A percentile compares a stretch with the other conserved stretches of the same genome.
Evolutionary conservation across 495 filamentous ascomycete species (phyloP).

Genomic region (Podospora bellae-mahoneyi): DNA sequence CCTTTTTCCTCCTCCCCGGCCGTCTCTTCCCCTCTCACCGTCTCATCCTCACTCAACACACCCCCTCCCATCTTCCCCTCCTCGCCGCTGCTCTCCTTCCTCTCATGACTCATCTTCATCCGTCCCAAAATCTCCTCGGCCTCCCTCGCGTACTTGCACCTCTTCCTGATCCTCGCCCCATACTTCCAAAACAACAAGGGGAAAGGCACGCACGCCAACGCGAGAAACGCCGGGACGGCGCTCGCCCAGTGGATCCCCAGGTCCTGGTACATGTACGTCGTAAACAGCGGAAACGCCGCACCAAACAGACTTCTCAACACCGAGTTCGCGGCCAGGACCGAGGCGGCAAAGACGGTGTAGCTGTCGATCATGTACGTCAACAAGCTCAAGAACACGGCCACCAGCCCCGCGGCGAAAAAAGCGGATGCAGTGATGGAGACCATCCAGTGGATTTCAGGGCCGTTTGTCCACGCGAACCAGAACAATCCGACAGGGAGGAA

Average conservation of each 20-base stretch:
- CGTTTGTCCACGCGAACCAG: slow-evolving; percentile 61
- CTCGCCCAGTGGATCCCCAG: slow-evolving; percentile 82
- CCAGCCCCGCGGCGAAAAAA: slow-evolving; percentile 48
- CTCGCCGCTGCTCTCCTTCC: slow-evolving; percentile 12
- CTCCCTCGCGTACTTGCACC: slow-evolving; percentile 73
- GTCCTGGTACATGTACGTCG: slow-evolving; percentile 67
- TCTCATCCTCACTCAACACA: slow-evolving; percentile 28
- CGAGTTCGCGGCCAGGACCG: slow-evolving; percentile 73
- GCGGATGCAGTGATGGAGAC: slow-evolving; percentile 46
- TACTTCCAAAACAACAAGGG: slow-evolving; percentile 80
- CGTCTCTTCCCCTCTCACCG: slow-evolving; percentile 17
- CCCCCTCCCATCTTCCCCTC: slow-evolving; percentile 10
- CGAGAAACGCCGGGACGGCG: slow-evolving; percentile 72
- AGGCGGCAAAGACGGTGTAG: slow-evolving; percentile 78
- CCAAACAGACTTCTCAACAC: slow-evolving; percentile 66
- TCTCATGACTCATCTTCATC: slow-evolving; percentile 20
- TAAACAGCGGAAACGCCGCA: slow-evolving; percentile 84
- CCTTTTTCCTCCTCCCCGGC: slow-evolving; percentile 15
- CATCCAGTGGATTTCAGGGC: slow-evolving; percentile 49
- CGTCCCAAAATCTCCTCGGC: slow-evolving; percentile 50
- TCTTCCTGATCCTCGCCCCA: slow-evolving; percentile 59
- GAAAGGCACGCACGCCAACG: slow-evolving; percentile 71
- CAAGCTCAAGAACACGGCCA: slow-evolving; percentile 65
- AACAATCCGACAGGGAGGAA: slow-evolving; percentile 54
- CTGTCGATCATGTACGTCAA: slow-evolving; percentile 81